phyloP scores from a whole-genome alignment of 179 eudicot species.

The Actinidia arguta region DNA sequence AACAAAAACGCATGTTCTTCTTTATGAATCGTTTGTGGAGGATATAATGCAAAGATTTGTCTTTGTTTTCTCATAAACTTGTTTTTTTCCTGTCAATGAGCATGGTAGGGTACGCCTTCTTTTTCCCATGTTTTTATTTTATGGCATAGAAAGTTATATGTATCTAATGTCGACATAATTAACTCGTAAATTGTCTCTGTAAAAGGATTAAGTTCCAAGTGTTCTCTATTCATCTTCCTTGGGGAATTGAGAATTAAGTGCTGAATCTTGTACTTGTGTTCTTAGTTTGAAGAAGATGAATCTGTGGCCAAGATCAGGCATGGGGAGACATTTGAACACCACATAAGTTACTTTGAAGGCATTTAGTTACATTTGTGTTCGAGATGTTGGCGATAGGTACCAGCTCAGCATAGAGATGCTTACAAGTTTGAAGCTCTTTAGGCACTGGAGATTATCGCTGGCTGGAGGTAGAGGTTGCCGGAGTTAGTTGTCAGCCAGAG shows the following conservation, averaged over 20 bases:
- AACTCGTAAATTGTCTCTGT: not conserved
- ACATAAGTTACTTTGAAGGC: constrained; percentile 63
- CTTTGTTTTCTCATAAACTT: too few species aligned
- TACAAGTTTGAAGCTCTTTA: too few species aligned
- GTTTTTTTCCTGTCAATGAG: too few species aligned
- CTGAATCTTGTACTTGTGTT: not conserved
- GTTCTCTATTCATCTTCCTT: not conserved
- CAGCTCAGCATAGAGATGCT: not conserved
- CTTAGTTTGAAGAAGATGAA: constrained; percentile 81
- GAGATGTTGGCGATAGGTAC: not conserved
- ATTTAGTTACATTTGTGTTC: constrained; percentile 33
- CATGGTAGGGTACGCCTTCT: too few species aligned
- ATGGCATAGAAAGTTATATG: too few species aligned
- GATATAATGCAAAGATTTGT: too few species aligned
- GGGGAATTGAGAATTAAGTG: not conserved
- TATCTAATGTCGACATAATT: not conserved
- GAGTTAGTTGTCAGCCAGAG: too few species aligned
- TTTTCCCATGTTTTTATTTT: too few species aligned
- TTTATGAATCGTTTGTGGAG: too few species aligned
- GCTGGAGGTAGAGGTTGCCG: too few species aligned
- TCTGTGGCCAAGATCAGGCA: constrained; percentile 76
- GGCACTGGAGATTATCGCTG: too few species aligned
- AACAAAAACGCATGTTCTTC: too few species aligned
- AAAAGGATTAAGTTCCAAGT: not conserved
- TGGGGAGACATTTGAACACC: constrained; percentile 83